Evolutionary conservation across 805 yeast species (phyloP).

Genomic region (Myxozyma geophila): DNA sequence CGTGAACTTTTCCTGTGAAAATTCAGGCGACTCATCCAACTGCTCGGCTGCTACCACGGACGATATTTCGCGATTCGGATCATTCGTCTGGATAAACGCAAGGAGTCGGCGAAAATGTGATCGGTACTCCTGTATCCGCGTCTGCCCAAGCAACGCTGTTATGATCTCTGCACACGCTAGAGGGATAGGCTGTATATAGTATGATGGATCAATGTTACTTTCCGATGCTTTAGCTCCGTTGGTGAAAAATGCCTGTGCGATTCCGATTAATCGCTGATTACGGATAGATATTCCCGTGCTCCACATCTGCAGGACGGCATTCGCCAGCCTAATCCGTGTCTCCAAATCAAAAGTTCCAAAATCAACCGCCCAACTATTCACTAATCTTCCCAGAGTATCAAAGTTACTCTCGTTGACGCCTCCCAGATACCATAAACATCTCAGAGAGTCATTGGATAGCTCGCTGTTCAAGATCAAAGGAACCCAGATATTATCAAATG

Average conservation of each 20-base stretch:
- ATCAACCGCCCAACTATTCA: slow-evolving; percentile 7
- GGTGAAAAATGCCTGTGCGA: slow-evolving; percentile 12
- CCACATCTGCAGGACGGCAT: slow-evolving; percentile 31
- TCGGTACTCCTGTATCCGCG: too few species aligned
- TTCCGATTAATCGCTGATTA: slow-evolving; percentile 2
- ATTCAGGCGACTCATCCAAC: too few species aligned
- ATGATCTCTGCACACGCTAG: neutral
- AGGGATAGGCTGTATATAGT: slow-evolving; percentile 8
- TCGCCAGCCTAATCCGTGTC: neutral
- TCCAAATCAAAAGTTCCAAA: neutral
- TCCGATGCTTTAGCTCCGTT: neutral
- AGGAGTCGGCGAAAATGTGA: too few species aligned
- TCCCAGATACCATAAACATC: slow-evolving; percentile 29
- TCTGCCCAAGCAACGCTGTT: neutral
- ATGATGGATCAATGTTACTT: neutral
- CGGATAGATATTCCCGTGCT: slow-evolving; percentile 22
- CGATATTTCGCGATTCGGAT: too few species aligned
- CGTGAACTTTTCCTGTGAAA: too few species aligned
- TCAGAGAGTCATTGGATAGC: slow-evolving; percentile 27
- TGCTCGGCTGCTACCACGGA: too few species aligned
- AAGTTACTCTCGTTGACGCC: slow-evolving; percentile 16
- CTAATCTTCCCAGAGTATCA: slow-evolving; percentile 18
- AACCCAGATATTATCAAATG: slow-evolving; percentile 20
- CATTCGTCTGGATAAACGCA: too few species aligned
- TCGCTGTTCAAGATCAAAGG: slow-evolving; percentile 14